These are phyloP conservation scores for Epichloe typhina DNA, from an alignment of 2,329 filamentous ascomycete genomes.

Conservation along the genomic window DNA sequence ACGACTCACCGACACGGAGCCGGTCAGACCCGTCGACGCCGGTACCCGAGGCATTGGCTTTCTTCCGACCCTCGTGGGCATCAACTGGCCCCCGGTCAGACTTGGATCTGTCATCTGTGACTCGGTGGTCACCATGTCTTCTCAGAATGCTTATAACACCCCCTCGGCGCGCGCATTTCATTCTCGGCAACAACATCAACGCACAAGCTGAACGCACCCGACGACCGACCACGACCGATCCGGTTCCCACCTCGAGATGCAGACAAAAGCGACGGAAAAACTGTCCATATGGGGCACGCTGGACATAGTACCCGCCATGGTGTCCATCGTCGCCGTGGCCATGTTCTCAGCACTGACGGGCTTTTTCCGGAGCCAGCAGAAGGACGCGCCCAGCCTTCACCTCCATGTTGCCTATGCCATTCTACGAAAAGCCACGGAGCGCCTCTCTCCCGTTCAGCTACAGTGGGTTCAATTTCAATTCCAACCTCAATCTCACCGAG, in stretches of 20 bases:
- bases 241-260: neutral
- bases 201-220: no score
- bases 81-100: no score
- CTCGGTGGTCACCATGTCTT: no score
- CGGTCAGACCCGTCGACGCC: no score
- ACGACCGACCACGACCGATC: no score
- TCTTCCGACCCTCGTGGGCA: no score
- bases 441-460: constrained; percentile 10
- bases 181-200: no score
- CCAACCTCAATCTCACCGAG: neutral
- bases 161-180: no score
- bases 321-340: constrained; percentile 5
- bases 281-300: constrained; percentile 7
- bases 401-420: constrained; percentile 12
- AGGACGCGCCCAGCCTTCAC: constrained; percentile 10
- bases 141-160: no score
- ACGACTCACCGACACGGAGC: no score
- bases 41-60: no score
- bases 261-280: neutral
- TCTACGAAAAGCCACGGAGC: constrained; percentile 8
- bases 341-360: constrained; percentile 8
- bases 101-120: no score
- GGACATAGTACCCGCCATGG: constrained; percentile 10
- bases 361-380: constrained; percentile 5
- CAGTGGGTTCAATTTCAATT: constrained; percentile 5